phyloP scores from a whole-genome alignment of 352 stramenopile genomes.

The Globisporangium sylvaticum region DNA sequence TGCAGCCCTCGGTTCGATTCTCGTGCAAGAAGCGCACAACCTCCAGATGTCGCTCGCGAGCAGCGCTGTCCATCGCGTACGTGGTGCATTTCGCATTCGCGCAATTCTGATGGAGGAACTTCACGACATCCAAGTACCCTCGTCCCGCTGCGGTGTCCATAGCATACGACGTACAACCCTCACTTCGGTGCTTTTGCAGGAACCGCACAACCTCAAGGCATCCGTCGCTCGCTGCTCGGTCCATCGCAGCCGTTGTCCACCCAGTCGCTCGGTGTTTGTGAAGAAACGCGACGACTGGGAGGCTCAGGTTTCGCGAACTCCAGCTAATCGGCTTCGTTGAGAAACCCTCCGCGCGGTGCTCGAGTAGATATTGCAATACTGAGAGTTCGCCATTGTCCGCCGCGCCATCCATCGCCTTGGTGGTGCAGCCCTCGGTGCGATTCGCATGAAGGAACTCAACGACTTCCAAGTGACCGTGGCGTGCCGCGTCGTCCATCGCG shows the following conservation, averaged over 20 bases:
- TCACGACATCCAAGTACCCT: slow-evolving; percentile 6
- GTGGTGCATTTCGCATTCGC: slow-evolving; percentile 1
- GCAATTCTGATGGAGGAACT: slow-evolving; percentile 7
- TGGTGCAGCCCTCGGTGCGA: slow-evolving; percentile 6
- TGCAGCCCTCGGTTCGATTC: slow-evolving; percentile 12
- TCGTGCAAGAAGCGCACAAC: slow-evolving; percentile 14
- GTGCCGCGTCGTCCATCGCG: slow-evolving; percentile 11
- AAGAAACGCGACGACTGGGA: slow-evolving; percentile 4
- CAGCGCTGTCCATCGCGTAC: slow-evolving; percentile 14
- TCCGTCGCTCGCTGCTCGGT: slow-evolving; percentile 10
- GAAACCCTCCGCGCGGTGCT: slow-evolving; percentile 9
- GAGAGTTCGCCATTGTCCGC: slow-evolving; percentile 10
- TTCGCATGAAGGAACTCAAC: slow-evolving; percentile 6
- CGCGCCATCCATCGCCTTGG: slow-evolving; percentile 10
- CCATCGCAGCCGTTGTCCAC: slow-evolving; percentile 17
- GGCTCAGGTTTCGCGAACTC: slow-evolving; percentile 11
- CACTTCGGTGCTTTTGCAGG: slow-evolving; percentile 8
- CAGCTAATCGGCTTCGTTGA: slow-evolving; percentile 14
- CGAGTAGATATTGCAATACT: slow-evolving; percentile 5
- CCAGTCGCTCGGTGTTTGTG: slow-evolving; percentile 11
- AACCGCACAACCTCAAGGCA: slow-evolving; percentile 11
- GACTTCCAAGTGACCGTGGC: slow-evolving; percentile 6
- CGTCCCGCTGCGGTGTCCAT: slow-evolving; percentile 9
- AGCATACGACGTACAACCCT: slow-evolving; percentile 12
- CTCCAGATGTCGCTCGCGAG: slow-evolving; percentile 4